Evolutionary conservation across 2,329 filamentous ascomycete species (phyloP).

Genomic region (Westerdykella aurantiaca): DNA sequence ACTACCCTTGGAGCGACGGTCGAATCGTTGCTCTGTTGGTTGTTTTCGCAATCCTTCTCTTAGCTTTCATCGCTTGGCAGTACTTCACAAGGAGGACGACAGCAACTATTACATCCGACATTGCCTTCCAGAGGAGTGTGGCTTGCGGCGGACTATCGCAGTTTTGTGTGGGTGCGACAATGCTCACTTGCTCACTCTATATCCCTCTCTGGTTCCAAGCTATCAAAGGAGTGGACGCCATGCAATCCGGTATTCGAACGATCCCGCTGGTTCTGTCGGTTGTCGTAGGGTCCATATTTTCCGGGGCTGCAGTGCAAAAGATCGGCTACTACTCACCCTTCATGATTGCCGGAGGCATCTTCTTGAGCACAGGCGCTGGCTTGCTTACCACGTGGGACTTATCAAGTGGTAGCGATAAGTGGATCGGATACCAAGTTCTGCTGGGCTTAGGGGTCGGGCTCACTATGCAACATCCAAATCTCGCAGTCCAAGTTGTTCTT

Average conservation of each 20-base stretch:
- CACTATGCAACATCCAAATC: slow-evolving; percentile 42
- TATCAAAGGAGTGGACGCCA: slow-evolving; percentile 40
- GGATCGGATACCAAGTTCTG: slow-evolving; percentile 29
- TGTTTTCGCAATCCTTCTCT: slow-evolving; percentile 36
- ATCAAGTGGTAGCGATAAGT: slow-evolving; percentile 24
- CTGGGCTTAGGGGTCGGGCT: slow-evolving; percentile 38
- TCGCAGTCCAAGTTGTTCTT: slow-evolving; percentile 42
- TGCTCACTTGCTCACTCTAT: slow-evolving; percentile 38
- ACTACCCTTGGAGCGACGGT: slow-evolving; percentile 39
- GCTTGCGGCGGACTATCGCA: slow-evolving; percentile 36
- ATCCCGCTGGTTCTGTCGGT: slow-evolving; percentile 43
- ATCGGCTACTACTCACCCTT: slow-evolving; percentile 47
- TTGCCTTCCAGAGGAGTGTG: slow-evolving; percentile 40
- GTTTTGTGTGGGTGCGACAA: slow-evolving; percentile 37
- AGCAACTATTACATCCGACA: slow-evolving; percentile 40
- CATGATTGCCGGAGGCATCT: slow-evolving; percentile 37
- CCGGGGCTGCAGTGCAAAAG: slow-evolving; percentile 32
- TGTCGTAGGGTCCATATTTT: slow-evolving; percentile 37
- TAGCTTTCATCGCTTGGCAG: slow-evolving; percentile 38
- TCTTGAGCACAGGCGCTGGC: slow-evolving; percentile 42
- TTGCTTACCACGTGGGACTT: slow-evolving; percentile 39
- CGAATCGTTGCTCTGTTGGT: slow-evolving; percentile 40
- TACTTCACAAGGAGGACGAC: slow-evolving; percentile 34
- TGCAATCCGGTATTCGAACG: slow-evolving; percentile 42
- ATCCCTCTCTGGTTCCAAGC: slow-evolving; percentile 45